Evolutionary conservation across 768 basidiomycete species (phyloP).

Genomic region (Saitozyma podzolica): DNA sequence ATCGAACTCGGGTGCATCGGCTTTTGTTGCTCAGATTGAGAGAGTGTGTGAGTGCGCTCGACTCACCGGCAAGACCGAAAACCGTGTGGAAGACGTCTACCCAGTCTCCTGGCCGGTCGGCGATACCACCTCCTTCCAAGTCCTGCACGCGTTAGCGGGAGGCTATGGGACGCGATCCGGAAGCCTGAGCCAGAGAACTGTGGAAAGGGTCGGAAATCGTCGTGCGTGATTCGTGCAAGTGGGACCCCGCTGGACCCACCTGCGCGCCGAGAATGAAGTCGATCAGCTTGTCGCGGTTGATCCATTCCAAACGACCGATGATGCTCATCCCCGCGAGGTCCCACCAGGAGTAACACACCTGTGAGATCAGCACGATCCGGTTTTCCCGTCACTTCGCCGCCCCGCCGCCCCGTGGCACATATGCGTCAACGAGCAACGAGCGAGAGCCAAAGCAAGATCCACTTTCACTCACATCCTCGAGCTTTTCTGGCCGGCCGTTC

Average conservation of each 20-base stretch:
- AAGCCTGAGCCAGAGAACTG: not conserved
- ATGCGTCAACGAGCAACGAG: no score
- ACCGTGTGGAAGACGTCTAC: constrained; percentile 95
- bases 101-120: constrained; percentile 90
- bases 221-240: no score
- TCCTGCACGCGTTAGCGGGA: constrained; percentile 61
- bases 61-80: constrained; percentile 81
- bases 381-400: not conserved
- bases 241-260: no score
- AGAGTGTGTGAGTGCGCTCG: not conserved
- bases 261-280: constrained; percentile 86
- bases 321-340: constrained; percentile 86
- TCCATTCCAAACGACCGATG: constrained; percentile 78
- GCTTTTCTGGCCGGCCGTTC: constrained; percentile 95
- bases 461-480: constrained; percentile 74
- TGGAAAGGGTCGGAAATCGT: no score
- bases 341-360: constrained; percentile 99
- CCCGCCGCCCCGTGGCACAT: no score
- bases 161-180: not conserved
- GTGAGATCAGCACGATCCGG: not conserved
- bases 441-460: no score
- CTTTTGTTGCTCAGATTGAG: not conserved
- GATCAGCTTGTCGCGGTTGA: constrained; percentile 74
- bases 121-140: constrained; percentile 83
- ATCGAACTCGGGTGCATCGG: not conserved